These are phyloP conservation scores for Arabis hirsuta DNA, from an alignment of 345 rosid species.

Conservation along the genomic window DNA sequence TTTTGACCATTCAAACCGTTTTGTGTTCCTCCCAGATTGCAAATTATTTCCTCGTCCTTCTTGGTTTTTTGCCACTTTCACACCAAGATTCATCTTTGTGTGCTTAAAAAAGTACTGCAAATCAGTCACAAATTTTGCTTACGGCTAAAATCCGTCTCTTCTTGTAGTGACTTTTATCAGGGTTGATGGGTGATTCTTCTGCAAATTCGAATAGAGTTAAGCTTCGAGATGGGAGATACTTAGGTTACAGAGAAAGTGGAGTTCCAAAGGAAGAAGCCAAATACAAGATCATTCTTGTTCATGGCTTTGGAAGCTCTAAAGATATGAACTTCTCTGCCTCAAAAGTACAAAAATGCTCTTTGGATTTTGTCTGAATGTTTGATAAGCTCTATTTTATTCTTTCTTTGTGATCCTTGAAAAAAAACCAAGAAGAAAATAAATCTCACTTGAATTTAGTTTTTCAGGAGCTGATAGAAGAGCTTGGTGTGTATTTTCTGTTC, in stretches of 20 bases:
- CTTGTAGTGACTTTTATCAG: slow-evolving; percentile 8
- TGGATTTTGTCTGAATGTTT: neutral
- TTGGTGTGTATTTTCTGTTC: slow-evolving; percentile 68
- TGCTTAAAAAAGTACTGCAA: neutral
- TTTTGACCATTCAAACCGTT: slow-evolving; percentile 26
- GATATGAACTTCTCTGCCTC: slow-evolving; percentile 85
- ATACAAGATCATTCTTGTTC: slow-evolving; percentile 68
- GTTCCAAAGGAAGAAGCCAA: slow-evolving; percentile 63
- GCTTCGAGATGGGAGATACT: slow-evolving; percentile 75
- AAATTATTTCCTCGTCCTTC: slow-evolving; percentile 7
- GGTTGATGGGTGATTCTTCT: slow-evolving; percentile 24
- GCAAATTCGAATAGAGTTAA: slow-evolving; percentile 48
- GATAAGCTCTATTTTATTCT: neutral
- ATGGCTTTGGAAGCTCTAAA: slow-evolving; percentile 96
- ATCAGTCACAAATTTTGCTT: neutral
- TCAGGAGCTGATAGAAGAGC: slow-evolving; percentile 76
- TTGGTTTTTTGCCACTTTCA: slow-evolving; percentile 8
- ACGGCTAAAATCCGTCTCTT: neutral
- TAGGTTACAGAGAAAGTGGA: slow-evolving; percentile 79
- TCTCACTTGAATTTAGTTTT: slow-evolving; percentile 24
- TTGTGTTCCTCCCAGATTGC: slow-evolving; percentile 9
- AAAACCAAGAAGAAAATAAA: neutral
- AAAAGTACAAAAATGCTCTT: slow-evolving; percentile 48
- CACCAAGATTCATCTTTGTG: neutral
- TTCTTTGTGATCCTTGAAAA: neutral